Evolutionary conservation across 2,329 filamentous ascomycete genomes (phyloP).

Genomic region (Orbilia ellipsospora): DNA sequence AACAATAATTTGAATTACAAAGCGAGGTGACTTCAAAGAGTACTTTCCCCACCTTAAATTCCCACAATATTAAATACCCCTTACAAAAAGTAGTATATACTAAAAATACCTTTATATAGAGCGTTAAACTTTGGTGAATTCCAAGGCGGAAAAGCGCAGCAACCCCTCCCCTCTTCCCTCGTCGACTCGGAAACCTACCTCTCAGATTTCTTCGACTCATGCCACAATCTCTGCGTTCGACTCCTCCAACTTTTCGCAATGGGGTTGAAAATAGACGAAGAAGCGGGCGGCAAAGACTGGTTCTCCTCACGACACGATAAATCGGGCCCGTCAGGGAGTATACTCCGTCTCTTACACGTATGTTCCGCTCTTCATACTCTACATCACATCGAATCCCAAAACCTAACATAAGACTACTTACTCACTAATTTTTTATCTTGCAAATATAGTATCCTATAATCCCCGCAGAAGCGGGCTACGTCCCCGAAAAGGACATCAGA

Average conservation of each 20-base stretch:
- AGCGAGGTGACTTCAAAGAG: conserved; percentile 91
- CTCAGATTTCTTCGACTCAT: conserved; percentile 74
- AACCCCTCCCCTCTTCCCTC: conserved; percentile 78
- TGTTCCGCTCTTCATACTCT: conserved; percentile 58
- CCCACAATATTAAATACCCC: no score
- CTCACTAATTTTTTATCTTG: no score
- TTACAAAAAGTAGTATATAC: no score
- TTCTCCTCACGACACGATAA: conserved; percentile 73
- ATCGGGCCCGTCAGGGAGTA: conserved; percentile 68
- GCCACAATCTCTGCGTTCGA: conserved; percentile 76
- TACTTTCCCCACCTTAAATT: conserved; percentile 62
- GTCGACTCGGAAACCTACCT: conserved; percentile 71
- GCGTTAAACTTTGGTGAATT: conserved; percentile 94
- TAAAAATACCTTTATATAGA: conserved; percentile 65
- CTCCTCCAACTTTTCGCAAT: conserved; percentile 81
- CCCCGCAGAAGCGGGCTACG: conserved; percentile 63
- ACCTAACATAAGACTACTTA: no score
- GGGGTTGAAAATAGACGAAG: conserved; percentile 71
- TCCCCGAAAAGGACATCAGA: conserved; percentile 74
- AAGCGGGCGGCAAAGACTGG: conserved; percentile 65
- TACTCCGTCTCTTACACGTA: conserved; percentile 78
- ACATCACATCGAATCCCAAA: no score
- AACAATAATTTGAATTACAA: neutral
- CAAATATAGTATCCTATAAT: conserved; percentile 63
- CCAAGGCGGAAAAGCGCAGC: conserved; percentile 73